Evolutionary conservation across 495 filamentous ascomycete species (phyloP).

Genomic region (Aspergillus mulundensis): DNA sequence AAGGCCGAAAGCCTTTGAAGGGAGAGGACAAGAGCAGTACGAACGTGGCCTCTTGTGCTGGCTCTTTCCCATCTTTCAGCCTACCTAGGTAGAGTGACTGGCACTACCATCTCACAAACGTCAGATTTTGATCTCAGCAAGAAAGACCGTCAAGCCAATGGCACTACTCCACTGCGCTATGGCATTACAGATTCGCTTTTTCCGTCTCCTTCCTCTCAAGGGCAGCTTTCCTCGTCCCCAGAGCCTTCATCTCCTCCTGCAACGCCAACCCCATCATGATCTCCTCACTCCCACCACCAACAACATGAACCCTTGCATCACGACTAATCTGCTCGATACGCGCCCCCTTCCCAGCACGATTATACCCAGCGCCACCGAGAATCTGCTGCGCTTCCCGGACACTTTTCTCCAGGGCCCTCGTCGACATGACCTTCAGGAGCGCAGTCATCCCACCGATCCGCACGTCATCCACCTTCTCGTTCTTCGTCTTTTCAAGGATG

Average conservation of each 20-base stretch:
- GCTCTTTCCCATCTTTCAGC: too few species aligned
- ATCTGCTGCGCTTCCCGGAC: slow-evolving; percentile 60
- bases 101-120: too few species aligned
- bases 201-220: slow-evolving; percentile 33
- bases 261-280: slow-evolving; percentile 52
- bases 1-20: too few species aligned
- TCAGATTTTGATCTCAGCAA: too few species aligned
- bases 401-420: slow-evolving; percentile 51
- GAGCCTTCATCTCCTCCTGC: slow-evolving; percentile 39
- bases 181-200: slow-evolving; percentile 31
- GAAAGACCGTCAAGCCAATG: too few species aligned
- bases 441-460: slow-evolving; percentile 48
- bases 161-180: too few species aligned
- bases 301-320: slow-evolving; percentile 54
- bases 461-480: slow-evolving; percentile 30
- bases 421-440: slow-evolving; percentile 52
- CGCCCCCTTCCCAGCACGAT: slow-evolving; percentile 48
- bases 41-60: too few species aligned
- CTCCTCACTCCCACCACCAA: slow-evolving; percentile 56
- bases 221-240: slow-evolving; percentile 28
- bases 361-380: slow-evolving; percentile 55
- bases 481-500: slow-evolving; percentile 41
- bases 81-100: too few species aligned
- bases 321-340: slow-evolving; percentile 54
- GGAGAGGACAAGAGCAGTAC: too few species aligned